phyloP scores from a whole-genome alignment of 306 rosid species.

The Begonia loranthoides region DNA sequence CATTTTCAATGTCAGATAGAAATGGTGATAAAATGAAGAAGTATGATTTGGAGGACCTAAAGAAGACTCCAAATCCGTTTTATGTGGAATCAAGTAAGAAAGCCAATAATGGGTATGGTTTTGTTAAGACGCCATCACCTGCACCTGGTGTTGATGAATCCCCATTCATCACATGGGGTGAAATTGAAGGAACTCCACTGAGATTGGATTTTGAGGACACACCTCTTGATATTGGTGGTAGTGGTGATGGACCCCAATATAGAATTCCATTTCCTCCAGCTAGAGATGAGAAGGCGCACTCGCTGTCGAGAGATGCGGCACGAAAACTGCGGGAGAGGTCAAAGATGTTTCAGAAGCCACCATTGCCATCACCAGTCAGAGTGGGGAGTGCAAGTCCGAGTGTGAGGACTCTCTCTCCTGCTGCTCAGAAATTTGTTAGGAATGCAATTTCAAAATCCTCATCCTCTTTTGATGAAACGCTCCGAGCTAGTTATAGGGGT shows the following conservation, averaged over 20 bases:
- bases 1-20: slow-evolving; percentile 42
- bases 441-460: slow-evolving; percentile 75
- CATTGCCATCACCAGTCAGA: slow-evolving; percentile 72
- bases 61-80: slow-evolving; percentile 80
- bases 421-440: slow-evolving; percentile 94
- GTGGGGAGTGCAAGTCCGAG: slow-evolving; percentile 91
- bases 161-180: slow-evolving; percentile 95
- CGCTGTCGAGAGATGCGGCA: slow-evolving; percentile 82
- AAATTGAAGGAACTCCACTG: slow-evolving; percentile 85
- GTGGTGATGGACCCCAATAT: slow-evolving; percentile 84
- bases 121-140: slow-evolving; percentile 83
- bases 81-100: slow-evolving; percentile 67
- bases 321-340: slow-evolving; percentile 76
- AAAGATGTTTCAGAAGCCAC: slow-evolving; percentile 76
- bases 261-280: slow-evolving; percentile 57
- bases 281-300: slow-evolving; percentile 88
- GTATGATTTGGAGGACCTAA: slow-evolving; percentile 92
- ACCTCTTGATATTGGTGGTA: slow-evolving; percentile 70
- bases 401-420: slow-evolving; percentile 68
- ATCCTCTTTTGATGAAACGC: slow-evolving; percentile 76
- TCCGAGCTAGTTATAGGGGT: slow-evolving; percentile 94
- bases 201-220: slow-evolving; percentile 85
- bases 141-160: slow-evolving; percentile 88
- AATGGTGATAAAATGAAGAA: slow-evolving; percentile 65
- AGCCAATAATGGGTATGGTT: slow-evolving; percentile 78